Evolutionary conservation across 139 green algal species (phyloP).

Genomic region (Chlorella sp.): DNA sequence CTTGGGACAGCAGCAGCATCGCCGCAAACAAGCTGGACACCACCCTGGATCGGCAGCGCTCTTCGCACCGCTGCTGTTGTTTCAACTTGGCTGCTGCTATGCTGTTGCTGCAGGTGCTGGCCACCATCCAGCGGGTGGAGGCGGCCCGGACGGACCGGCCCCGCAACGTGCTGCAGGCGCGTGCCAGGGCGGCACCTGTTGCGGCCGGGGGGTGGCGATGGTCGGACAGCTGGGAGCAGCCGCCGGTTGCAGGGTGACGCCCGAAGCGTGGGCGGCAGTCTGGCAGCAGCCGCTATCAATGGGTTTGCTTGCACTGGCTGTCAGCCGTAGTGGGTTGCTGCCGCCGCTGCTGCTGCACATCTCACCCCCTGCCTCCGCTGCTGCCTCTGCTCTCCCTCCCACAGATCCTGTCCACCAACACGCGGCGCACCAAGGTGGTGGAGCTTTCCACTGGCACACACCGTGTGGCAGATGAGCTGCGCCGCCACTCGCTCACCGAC

Average conservation of each 20-base stretch:
- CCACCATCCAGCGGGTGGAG: conserved; percentile 83
- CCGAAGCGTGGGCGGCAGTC: too few species aligned
- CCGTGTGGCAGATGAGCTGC: conserved; percentile 91
- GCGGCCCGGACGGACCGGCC: conserved; percentile 37
- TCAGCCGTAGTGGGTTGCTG: too few species aligned
- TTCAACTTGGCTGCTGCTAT: too few species aligned
- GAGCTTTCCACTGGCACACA: conserved; percentile 58
- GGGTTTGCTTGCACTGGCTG: background rate
- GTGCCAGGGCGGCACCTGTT: background rate
- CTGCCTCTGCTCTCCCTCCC: background rate
- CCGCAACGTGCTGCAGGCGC: conserved; percentile 78
- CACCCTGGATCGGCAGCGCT: too few species aligned
- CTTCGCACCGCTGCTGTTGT: too few species aligned
- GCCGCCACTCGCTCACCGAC: conserved; percentile 88
- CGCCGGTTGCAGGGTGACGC: too few species aligned
- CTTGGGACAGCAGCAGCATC: too few species aligned
- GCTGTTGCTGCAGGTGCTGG: conserved; percentile 62
- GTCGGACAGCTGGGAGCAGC: background rate
- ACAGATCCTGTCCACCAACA: conserved; percentile 91
- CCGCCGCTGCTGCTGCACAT: background rate
- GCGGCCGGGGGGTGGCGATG: too few species aligned
- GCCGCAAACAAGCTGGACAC: too few species aligned
- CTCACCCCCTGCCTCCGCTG: background rate
- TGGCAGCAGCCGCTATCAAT: too few species aligned
- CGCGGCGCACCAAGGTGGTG: conserved; percentile 91